A percentile compares a stretch with the other conserved stretches of the same genome.
phyloP scores from a whole-genome alignment of 2,329 filamentous ascomycete genomes.

The Paecilomyces variotii region DNA sequence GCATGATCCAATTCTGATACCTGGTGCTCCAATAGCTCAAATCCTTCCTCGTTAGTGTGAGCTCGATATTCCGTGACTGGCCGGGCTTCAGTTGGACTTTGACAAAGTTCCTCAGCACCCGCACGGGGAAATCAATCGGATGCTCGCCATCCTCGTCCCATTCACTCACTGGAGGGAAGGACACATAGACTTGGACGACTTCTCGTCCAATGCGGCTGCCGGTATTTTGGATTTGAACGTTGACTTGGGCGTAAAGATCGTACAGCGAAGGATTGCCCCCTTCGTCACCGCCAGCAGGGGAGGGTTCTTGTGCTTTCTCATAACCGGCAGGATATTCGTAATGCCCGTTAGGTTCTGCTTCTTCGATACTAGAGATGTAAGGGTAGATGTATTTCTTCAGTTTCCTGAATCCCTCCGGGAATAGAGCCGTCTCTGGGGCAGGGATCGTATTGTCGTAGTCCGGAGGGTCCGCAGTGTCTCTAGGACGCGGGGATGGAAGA shows the following conservation, averaged over 20 bases:
- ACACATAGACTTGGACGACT: constrained; percentile 57
- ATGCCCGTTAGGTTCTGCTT: constrained; percentile 32
- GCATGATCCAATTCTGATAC: constrained; percentile 62
- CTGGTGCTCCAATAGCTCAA: constrained; percentile 64
- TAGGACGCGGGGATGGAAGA: constrained; percentile 36
- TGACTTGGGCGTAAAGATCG: constrained; percentile 40
- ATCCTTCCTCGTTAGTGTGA: constrained; percentile 59
- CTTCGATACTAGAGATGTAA: constrained; percentile 50
- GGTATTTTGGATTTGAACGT: constrained; percentile 42
- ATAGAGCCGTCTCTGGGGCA: constrained; percentile 48
- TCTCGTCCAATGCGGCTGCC: constrained; percentile 41
- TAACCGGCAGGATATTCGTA: constrained; percentile 52
- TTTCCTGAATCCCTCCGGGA: constrained; percentile 52
- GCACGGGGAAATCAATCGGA: constrained; percentile 55
- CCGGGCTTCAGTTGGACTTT: constrained; percentile 55
- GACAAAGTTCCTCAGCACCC: constrained; percentile 61
- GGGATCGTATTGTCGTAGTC: constrained; percentile 50
- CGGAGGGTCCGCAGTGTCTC: constrained; percentile 41
- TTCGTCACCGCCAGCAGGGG: constrained; percentile 61
- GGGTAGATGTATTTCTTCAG: constrained; percentile 67
- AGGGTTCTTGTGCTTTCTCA: constrained; percentile 41
- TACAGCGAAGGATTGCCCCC: constrained; percentile 41
- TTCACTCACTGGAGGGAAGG: constrained; percentile 45
- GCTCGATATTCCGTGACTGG: constrained; percentile 45
- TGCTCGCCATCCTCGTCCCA: constrained; percentile 22